These are phyloP conservation scores for Pyropia haitanensis DNA, from an alignment of 23 red algal genomes.

Conservation along the genomic window DNA sequence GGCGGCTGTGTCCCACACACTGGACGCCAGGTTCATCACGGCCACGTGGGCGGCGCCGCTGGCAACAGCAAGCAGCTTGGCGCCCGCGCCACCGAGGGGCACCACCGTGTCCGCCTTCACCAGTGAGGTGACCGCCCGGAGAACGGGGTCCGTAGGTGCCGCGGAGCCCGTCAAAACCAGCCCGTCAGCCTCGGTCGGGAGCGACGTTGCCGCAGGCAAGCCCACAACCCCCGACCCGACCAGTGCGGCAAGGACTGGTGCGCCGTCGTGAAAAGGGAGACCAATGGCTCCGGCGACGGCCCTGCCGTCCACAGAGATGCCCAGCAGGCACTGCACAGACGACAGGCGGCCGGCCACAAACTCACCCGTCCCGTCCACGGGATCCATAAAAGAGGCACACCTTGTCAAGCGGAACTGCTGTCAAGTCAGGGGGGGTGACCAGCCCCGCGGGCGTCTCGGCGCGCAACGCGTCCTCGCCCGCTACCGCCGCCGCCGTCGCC, in stretches of 20 bases:
- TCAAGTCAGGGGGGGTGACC: background rate
- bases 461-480: background rate
- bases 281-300: constrained; percentile 21
- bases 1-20: constrained; percentile 16
- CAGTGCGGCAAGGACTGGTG: background rate
- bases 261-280: constrained; percentile 5
- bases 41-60: constrained; percentile 10
- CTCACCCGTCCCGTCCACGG: constrained; percentile 19
- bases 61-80: constrained; percentile 6
- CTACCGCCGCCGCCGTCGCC: background rate
- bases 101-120: background rate
- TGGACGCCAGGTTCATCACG: constrained; percentile 13
- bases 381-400: constrained; percentile 24
- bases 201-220: background rate
- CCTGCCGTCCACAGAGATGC: constrained; percentile 6
- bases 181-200: background rate
- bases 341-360: constrained; percentile 19
- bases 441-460: background rate
- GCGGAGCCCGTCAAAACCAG: background rate
- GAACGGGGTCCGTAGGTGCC: background rate
- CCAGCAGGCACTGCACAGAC: constrained; percentile 8
- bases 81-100: constrained; percentile 11
- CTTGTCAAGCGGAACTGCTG: background rate
- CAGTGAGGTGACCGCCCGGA: background rate
- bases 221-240: constrained; percentile 5